Evolutionary conservation across 345 rosid genomes (phyloP).

Genomic region (Sonneratia alba): DNA sequence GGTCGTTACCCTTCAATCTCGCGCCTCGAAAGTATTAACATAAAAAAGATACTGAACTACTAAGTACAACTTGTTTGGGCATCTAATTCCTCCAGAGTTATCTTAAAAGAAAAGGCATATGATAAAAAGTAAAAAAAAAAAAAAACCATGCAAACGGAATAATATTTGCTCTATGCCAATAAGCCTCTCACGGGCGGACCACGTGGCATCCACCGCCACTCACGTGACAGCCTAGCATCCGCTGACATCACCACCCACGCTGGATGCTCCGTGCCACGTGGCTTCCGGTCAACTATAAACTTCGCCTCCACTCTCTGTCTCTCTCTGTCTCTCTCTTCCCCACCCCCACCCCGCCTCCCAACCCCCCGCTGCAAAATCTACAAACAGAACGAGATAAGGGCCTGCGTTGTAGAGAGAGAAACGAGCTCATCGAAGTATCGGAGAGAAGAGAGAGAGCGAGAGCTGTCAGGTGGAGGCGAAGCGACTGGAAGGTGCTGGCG

Average conservation of each 20-base stretch:
- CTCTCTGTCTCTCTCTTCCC: conserved; percentile 9
- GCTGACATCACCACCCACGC: conserved; percentile 37
- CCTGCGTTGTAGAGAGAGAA: conserved; percentile 1
- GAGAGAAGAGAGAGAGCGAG: conserved; percentile 8
- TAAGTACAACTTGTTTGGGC: too few species aligned
- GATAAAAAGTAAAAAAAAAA: too few species aligned
- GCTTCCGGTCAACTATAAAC: conserved; percentile 18
- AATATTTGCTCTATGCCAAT: not conserved
- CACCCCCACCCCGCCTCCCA: not conserved
- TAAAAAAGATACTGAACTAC: too few species aligned
- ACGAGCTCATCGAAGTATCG: not conserved
- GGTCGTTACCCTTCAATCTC: too few species aligned
- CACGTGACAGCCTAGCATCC: conserved; percentile 23
- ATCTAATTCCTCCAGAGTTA: too few species aligned
- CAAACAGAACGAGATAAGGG: conserved; percentile 5
- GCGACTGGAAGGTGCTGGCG: not conserved
- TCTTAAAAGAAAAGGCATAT: too few species aligned
- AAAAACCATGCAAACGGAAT: not conserved
- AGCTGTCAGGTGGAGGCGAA: not conserved
- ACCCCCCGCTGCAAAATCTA: not conserved
- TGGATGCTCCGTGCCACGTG: conserved; percentile 46
- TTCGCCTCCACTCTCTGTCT: conserved; percentile 5
- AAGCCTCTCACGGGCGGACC: not conserved
- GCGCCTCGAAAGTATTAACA: too few species aligned
- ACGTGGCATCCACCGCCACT: conserved; percentile 21